phyloP scores from a whole-genome alignment of 2,329 filamentous ascomycete species.

The Botrytis elliptica region DNA sequence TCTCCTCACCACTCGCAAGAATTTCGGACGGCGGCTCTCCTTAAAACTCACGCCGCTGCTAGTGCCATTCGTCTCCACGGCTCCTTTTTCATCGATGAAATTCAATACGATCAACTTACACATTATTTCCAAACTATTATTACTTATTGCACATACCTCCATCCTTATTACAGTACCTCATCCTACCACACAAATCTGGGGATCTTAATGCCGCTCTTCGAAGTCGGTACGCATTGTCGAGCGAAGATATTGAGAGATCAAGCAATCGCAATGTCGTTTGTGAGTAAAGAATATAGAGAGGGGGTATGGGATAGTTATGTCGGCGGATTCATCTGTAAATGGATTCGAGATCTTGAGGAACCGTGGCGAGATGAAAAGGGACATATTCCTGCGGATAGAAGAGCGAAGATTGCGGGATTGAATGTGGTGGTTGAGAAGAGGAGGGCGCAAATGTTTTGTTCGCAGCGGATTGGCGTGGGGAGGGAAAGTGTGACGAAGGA shows the following conservation, averaged over 20 bases:
- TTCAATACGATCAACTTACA: constrained; percentile 22
- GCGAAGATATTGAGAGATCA: constrained; percentile 14
- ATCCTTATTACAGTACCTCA: constrained; percentile 9
- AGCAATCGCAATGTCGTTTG: constrained; percentile 22
- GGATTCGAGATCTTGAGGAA: constrained; percentile 23
- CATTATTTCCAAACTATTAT: constrained; percentile 20
- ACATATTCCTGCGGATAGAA: not conserved
- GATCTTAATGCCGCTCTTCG: constrained; percentile 23
- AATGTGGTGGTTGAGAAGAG: not conserved
- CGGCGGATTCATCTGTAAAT: constrained; percentile 7
- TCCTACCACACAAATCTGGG: constrained; percentile 25
- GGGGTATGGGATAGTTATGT: constrained; percentile 24
- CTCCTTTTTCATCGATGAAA: constrained; percentile 19
- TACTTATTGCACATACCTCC: constrained; percentile 13
- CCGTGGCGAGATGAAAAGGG: constrained; percentile 21
- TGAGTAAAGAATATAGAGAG: constrained; percentile 22
- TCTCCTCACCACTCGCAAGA: constrained; percentile 9
- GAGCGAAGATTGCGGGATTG: not conserved
- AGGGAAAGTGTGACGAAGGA: not conserved
- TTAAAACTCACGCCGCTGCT: constrained; percentile 21
- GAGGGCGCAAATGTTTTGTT: constrained; percentile 10
- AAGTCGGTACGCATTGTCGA: constrained; percentile 23
- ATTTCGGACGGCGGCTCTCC: constrained; percentile 17
- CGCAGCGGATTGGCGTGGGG: not conserved
- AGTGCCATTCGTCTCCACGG: constrained; percentile 16